Evolutionary conservation across 2,329 filamentous ascomycete genomes (phyloP).

Genomic region (Trichoderma sp.): DNA sequence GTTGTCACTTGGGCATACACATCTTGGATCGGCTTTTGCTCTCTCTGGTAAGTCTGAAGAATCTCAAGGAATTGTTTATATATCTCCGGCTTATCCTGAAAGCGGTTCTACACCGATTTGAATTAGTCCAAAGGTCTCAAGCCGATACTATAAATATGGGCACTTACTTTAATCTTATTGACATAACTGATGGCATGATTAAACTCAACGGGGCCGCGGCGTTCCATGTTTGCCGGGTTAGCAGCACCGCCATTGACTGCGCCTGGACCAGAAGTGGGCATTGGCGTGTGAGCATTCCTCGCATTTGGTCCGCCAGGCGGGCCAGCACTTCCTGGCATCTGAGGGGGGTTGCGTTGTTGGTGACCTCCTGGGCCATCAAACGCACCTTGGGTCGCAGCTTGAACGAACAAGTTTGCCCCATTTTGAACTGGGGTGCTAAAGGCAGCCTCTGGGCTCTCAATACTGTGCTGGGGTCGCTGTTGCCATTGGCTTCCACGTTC

Average conservation of each 20-base stretch:
- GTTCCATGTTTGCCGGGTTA: constrained; percentile 67
- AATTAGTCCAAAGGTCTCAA: constrained; percentile 20
- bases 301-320: constrained; percentile 43
- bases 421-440: constrained; percentile 58
- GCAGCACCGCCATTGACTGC: constrained; percentile 60
- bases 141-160: neutral
- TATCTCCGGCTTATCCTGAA: constrained; percentile 93
- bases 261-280: constrained; percentile 55
- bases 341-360: constrained; percentile 34
- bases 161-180: constrained; percentile 94
- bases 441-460: constrained; percentile 61
- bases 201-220: constrained; percentile 93
- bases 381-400: constrained; percentile 38
- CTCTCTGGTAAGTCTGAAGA: constrained; percentile 93
- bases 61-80: constrained; percentile 99
- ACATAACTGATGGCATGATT: constrained; percentile 99
- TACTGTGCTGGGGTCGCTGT: constrained; percentile 55
- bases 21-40: constrained; percentile 97
- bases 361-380: constrained; percentile 33
- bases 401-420: constrained; percentile 48
- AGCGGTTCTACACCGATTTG: constrained; percentile 70
- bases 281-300: constrained; percentile 58
- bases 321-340: constrained; percentile 32
- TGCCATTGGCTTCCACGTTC: constrained; percentile 56
- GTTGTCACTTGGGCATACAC: constrained; percentile 96